Base-by-base conservation (phyloP, 306 rosid genomes). In the Vachellia pachyceras region DNA sequence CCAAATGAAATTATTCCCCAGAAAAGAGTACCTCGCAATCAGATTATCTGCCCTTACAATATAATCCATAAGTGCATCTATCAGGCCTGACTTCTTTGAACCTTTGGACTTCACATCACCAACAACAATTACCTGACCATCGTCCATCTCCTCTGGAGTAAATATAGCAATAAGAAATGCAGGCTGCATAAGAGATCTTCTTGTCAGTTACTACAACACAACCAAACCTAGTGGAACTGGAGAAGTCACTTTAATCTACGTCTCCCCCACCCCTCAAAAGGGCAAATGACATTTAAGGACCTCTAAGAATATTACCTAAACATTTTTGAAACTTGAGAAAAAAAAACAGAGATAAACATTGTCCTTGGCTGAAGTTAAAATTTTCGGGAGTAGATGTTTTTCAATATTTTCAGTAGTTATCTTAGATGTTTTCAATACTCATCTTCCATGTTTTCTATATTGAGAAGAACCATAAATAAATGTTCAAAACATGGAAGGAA, bases 141-240 rank as follows among this genome's bases (percentile, higher is more conserved):
- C 85, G 47, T 57, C 76, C 76, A 79, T 77, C 82, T 67, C 91
- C 46, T 88, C 90, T 47, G 80, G 67, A 54, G 89, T 82, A 80
- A 90, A 88, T 73, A 93, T 70, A 64, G 92, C 88, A 84, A 87
- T 84, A 86, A 91, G 89, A 82, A 95, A 93, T 76, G 99, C 89
- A 83, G 97, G 97, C 99, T 95, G 97, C 85, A 86, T 6, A 80
- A 83, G 60, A 79, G 55, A 85, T 52, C 41, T 33, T 79, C 78
- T 49, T 65, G 76, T 68, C 49, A 82, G 41, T 63, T 55, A 69
- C 52, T 78, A 22, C 39, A 64, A 75, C 50, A 66, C 49, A 72
- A 10, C 68, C 45, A 61, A 25, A 65, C 44, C 69, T 45, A 67
- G 70, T 12, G 77, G 73, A 66, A 68, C 52, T 12, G 74, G 61